Evolutionary conservation across 495 filamentous ascomycete species (phyloP).

Genomic region (Tuber borchii): DNA sequence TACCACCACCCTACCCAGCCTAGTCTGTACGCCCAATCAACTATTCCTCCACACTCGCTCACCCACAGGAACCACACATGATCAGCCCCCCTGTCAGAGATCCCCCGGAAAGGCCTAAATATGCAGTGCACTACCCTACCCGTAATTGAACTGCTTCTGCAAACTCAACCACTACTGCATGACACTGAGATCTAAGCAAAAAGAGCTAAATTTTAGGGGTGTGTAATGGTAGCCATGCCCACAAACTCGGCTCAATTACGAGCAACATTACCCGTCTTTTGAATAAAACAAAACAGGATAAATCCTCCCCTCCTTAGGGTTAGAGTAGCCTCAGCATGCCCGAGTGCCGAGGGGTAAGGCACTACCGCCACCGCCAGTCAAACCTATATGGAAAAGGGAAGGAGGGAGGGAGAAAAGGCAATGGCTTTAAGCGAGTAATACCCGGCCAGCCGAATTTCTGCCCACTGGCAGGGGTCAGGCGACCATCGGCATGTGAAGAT

Average conservation of each 20-base stretch:
- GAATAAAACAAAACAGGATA: not conserved
- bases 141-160: no score
- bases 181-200: no score
- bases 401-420: not conserved
- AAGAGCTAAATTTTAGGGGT: no score
- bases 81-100: not conserved
- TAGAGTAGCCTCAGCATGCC: not conserved
- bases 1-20: not conserved
- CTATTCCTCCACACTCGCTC: not conserved
- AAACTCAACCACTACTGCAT: no score
- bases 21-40: no score
- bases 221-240: no score
- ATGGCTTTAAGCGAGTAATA: not conserved
- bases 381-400: not conserved
- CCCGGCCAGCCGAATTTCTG: not conserved
- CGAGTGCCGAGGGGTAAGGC: not conserved
- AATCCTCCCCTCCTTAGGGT: not conserved
- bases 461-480: not conserved
- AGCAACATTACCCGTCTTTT: not conserved
- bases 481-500: not conserved
- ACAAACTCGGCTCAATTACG: no score
- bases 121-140: not conserved
- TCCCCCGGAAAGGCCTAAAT: not conserved
- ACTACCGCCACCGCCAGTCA: not conserved
- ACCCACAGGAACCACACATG: not conserved